phyloP scores from a whole-genome alignment of 805 yeast genomes.

The Jamesozyma jinghongensis region DNA sequence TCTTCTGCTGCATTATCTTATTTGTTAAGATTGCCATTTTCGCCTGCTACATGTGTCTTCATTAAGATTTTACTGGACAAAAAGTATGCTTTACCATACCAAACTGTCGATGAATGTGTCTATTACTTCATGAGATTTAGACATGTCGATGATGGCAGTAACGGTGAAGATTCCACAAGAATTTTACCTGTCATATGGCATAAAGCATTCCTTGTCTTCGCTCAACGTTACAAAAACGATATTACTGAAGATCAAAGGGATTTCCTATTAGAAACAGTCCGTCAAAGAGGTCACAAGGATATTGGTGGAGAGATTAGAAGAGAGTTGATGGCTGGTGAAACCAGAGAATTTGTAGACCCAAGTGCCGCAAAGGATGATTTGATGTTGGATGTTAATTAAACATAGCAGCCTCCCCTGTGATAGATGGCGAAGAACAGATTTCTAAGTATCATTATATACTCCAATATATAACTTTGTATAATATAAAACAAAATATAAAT shows the following conservation, averaged over 20 bases:
- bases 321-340: conserved; percentile 79
- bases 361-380: conserved; percentile 21
- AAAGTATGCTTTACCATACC: conserved; percentile 94
- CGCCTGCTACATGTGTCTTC: conserved; percentile 84
- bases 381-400: conserved; percentile 28
- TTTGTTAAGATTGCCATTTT: conserved; percentile 70
- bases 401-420: no score
- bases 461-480: no score
- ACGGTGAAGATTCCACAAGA: conserved; percentile 34
- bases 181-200: conserved; percentile 94
- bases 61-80: conserved; percentile 85
- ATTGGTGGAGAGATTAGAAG: conserved; percentile 93
- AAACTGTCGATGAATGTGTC: conserved; percentile 88
- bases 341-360: conserved; percentile 41
- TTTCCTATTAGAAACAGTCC: conserved; percentile 78
- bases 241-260: conserved; percentile 98
- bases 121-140: conserved; percentile 91
- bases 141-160: conserved; percentile 39
- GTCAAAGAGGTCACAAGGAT: conserved; percentile 80
- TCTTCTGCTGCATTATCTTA: conserved; percentile 92
- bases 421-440: no score
- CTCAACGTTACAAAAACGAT: conserved; percentile 94
- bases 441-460: no score
- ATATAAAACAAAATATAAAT: no score
- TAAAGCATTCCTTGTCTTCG: conserved; percentile 87